Percentiles rank a stretch among this genome's conserved stretches.
Conservation (phyloP, 2,329 filamentous ascomycete genomes). For the Nannizzia gypsea region DNA sequence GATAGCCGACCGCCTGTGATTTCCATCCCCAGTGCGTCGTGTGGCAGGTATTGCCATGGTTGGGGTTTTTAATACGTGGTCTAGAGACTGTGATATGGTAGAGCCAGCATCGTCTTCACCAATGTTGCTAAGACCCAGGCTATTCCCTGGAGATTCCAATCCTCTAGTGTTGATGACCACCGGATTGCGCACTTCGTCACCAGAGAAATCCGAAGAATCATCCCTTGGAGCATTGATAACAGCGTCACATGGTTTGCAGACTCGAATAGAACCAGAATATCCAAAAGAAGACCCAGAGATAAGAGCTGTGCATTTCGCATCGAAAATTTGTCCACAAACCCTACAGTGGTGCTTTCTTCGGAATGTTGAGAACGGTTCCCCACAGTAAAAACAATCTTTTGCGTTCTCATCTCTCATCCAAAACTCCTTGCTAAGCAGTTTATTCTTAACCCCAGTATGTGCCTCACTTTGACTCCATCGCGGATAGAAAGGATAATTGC, state of each 20-base stretch:
- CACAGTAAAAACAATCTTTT: conserved; percentile 91
- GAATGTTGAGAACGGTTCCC: conserved; percentile 82
- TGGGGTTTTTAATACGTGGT: conserved; percentile 40
- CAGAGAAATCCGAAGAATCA: conserved; percentile 82
- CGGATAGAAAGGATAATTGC: not conserved
- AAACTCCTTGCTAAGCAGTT: conserved; percentile 86
- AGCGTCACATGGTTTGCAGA: conserved; percentile 84
- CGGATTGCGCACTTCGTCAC: conserved; percentile 51
- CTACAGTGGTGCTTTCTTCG: conserved; percentile 94
- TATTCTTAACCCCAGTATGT: conserved; percentile 49
- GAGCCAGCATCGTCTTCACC: conserved; percentile 39
- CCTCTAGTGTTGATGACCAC: conserved; percentile 49
- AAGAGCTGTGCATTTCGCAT: conserved; percentile 88
- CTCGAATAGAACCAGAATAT: conserved; percentile 68
- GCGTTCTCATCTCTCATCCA: conserved; percentile 99
- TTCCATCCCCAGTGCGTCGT: conserved; percentile 56
- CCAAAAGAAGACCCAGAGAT: conserved; percentile 80
- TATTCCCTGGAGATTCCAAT: conserved; percentile 43
- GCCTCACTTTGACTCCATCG: conserved; percentile 5
- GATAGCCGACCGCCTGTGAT: conserved; percentile 73
- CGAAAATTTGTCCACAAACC: conserved; percentile 93
- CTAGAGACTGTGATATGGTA: conserved; percentile 35
- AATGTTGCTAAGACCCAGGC: conserved; percentile 29
- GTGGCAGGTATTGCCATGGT: conserved; percentile 56
- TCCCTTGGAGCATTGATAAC: conserved; percentile 87